Base-by-base conservation (phyloP, 2,329 filamentous ascomycete genomes). In the Grosmannia penicillata region DNA sequence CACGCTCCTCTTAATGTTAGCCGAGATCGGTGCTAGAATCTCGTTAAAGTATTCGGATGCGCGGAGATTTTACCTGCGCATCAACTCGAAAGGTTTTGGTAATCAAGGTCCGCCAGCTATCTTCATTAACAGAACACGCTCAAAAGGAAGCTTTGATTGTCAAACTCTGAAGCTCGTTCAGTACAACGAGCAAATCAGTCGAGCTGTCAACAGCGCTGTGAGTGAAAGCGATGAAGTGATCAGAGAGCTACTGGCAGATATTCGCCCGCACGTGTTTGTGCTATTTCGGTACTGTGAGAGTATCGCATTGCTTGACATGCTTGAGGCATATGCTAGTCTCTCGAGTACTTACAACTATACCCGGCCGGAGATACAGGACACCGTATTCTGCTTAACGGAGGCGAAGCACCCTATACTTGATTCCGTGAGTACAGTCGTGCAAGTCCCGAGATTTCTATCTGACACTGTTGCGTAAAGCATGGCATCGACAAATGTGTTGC, bases 281-380 rank as follows among this genome's bases (percentile, higher is more conserved):
- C 63, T 98, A 0, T 95, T 94, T 59, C 78, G 78, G 39, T 73
- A 93, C 29, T 91, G 84, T 47, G 87, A 96, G 54, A 78, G 82
- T 11, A 74, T 96, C 45, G 84, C 82, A 3, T 70, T 93, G 50
- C 64, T 95, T 2, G 91, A 98, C 55, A 89, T 94, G 79, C 65
- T 93, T 22, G 61, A 75, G 2, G 72, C 80, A 0, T 93, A 93
- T 54, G 78, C 74, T 1, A 77, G 93, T 18, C 57, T 87, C 2
- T 76, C 78, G 11, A 83, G 77, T 5, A 29, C 19, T 0, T 54
- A 57, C 36, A 62, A 66, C 34, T 75, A 72, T 42, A 68, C 75
- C 8, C 68, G 77, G 13, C 85, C 86, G 1, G 71, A 80, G 33
- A 60, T 89, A 21, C 72, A 71, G 1, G 68, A 75, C 5, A 77